Evolutionary conservation across 2,329 filamentous ascomycete genomes (phyloP).

Genomic region (Fusarium sp.): DNA sequence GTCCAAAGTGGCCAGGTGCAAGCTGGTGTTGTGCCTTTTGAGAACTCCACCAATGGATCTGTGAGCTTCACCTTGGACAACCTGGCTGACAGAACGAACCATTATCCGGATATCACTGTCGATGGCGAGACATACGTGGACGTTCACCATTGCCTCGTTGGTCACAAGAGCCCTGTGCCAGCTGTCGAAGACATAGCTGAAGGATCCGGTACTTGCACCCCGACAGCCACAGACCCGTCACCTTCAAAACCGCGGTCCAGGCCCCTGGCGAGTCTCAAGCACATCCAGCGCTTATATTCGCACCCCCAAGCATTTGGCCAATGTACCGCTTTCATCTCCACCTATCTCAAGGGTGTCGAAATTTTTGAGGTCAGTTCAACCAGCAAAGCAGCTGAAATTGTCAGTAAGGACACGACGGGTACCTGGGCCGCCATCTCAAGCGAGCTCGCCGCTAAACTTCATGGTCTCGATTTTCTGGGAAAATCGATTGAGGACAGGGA

Average conservation of each 20-base stretch:
- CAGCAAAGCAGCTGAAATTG: slow-evolving; percentile 84
- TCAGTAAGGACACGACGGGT: slow-evolving; percentile 68
- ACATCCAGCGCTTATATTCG: slow-evolving; percentile 84
- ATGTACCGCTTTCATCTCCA: slow-evolving; percentile 79
- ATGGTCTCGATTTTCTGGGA: slow-evolving; percentile 77
- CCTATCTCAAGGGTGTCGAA: slow-evolving; percentile 79
- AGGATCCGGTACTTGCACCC: slow-evolving; percentile 61
- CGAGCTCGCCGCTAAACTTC: slow-evolving; percentile 75
- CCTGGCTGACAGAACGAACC: slow-evolving; percentile 77
- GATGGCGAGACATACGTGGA: slow-evolving; percentile 87
- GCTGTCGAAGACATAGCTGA: slow-evolving; percentile 46
- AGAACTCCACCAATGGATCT: slow-evolving; percentile 95
- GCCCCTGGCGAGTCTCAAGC: slow-evolving; percentile 64
- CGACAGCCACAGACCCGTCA: slow-evolving; percentile 59
- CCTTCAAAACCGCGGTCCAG: slow-evolving; percentile 59
- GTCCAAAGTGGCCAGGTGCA: slow-evolving; percentile 74
- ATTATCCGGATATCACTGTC: slow-evolving; percentile 77
- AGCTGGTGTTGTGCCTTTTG: slow-evolving; percentile 90
- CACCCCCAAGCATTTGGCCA: slow-evolving; percentile 97
- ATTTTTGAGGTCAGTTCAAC: slow-evolving; percentile 87
- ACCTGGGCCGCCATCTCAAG: slow-evolving; percentile 82
- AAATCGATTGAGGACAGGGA: slow-evolving; percentile 76
- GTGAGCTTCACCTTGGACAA: slow-evolving; percentile 92
- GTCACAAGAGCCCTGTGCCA: slow-evolving; percentile 53
- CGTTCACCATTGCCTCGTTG: slow-evolving; percentile 89